A percentile compares a stretch with the other conserved stretches of the same genome.
Evolutionary conservation across 495 filamentous ascomycete genomes (phyloP).

Genomic region (Cladorrhinum samala): DNA sequence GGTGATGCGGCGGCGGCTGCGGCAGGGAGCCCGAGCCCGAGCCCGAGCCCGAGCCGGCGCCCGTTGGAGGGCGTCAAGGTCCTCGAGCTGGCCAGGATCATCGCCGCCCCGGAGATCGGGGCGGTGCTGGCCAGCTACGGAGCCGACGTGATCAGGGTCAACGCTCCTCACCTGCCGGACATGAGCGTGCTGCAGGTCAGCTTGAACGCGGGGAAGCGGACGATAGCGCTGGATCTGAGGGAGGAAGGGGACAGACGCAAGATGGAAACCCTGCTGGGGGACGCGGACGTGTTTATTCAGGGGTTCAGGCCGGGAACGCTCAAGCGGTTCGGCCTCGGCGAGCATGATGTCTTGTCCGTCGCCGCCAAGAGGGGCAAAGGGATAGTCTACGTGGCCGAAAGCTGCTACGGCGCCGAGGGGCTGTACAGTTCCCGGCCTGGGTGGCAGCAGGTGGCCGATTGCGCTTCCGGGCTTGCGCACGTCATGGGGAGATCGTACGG

Average conservation of each 20-base stretch:
- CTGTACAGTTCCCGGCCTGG: conserved; percentile 32
- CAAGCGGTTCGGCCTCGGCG: conserved; percentile 48
- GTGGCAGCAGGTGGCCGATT: conserved; percentile 43
- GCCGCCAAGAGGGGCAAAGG: conserved; percentile 48
- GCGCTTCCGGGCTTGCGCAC: conserved; percentile 19
- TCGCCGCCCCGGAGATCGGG: conserved; percentile 46
- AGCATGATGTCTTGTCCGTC: conserved; percentile 38
- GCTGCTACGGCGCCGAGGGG: conserved; percentile 50
- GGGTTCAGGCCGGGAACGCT: conserved; percentile 51
- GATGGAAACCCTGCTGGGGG: conserved; percentile 46
- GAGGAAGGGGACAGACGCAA: conserved; percentile 35
- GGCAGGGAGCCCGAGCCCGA: too few species aligned
- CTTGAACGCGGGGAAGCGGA: conserved; percentile 37
- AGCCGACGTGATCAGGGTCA: conserved; percentile 33
- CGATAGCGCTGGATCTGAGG: conserved; percentile 38
- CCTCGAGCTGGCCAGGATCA: conserved; percentile 50
- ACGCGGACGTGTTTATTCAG: conserved; percentile 48
- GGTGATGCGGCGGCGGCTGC: too few species aligned
- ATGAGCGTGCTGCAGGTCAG: conserved; percentile 16
- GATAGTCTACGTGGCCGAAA: conserved; percentile 54
- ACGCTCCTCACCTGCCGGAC: conserved; percentile 19
- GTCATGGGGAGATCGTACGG: conserved; percentile 16
- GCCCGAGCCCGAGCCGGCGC: neutral
- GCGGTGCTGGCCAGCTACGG: conserved; percentile 51
- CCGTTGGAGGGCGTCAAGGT: conserved; percentile 34